Evolutionary conservation across 164 flowering plant genomes (phyloP), one percentile per base, ranked within the genome.

Genomic region (Annona cherimola): DNA sequence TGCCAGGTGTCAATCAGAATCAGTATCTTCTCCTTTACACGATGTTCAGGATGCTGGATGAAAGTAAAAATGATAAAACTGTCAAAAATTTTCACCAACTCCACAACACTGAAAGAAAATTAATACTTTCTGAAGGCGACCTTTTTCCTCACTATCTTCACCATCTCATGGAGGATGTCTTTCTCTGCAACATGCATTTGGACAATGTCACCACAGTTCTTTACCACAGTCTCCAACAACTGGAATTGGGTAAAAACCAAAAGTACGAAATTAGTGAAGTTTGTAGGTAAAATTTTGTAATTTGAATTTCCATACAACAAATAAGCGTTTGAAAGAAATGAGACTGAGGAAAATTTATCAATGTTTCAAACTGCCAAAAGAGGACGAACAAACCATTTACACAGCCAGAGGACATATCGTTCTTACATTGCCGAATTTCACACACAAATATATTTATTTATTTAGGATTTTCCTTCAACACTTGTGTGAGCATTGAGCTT

Each of bases 101-200:
- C 35, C 44, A 45, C 16, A 55, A 43, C 5, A 40, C 35, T 61
- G 69, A 71, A 14, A 45, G 7, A 63, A 57, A n/a, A 14, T 8
- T 50, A 16, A 67, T 20, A 12, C 41, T 54, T 26, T 64, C 26
- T 64, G 54, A 19, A 81, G 19, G 80, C 42, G 63, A 91, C 99
- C 98, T 91, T 95, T 80, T 91, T 95, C 80, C 85, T 93, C 39
- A 83, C 91, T 73, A 95, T 89, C 84, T 80, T 89, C 81, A 91
- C 93, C 99, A 95, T 89, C 83, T 93, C 92, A 80, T 88, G 98
- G 75, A 90, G 93, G 72, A 95, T 55, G 75, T 86, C 92, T 81
- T 76, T 93, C 88, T 95, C 97, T 42, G 98, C 98, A 35, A 95
- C 99, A 81, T 91, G 98, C 94, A 95, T 88, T 77, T 91, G 99